Conservation (phyloP, 176 grass and related monocot species). For the Oryza brachyantha region DNA sequence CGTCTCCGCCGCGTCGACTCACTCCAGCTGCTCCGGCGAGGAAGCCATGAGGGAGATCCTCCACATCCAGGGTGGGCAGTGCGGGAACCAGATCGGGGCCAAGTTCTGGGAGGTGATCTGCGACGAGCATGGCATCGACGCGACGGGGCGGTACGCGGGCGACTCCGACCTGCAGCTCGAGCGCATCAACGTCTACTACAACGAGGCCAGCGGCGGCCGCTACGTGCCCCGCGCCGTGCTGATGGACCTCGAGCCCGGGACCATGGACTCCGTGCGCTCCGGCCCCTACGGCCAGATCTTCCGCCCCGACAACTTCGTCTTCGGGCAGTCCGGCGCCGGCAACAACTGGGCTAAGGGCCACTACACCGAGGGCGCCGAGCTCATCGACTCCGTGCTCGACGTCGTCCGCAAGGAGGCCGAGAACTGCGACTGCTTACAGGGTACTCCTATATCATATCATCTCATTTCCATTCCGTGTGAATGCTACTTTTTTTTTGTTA, state of each 20-base stretch:
- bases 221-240: slow-evolving; percentile 87
- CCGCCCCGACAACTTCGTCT: slow-evolving; percentile 97
- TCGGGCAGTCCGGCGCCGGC: slow-evolving; percentile 83
- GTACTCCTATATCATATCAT: no score
- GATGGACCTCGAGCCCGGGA: slow-evolving; percentile 94
- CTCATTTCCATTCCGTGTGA: background rate
- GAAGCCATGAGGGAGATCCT: slow-evolving; percentile 91
- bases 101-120: slow-evolving; percentile 99
- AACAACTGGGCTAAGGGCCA: slow-evolving; percentile 98
- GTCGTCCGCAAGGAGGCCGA: slow-evolving; percentile 98
- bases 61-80: slow-evolving; percentile 95
- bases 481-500: no score
- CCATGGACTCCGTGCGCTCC: slow-evolving; percentile 80
- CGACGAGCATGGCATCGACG: slow-evolving; percentile 93
- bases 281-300: slow-evolving; percentile 88
- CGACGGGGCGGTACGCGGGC: slow-evolving; percentile 67
- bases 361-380: slow-evolving; percentile 96
- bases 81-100: slow-evolving; percentile 99
- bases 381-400: slow-evolving; percentile 91
- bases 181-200: slow-evolving; percentile 98
- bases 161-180: slow-evolving; percentile 83
- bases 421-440: slow-evolving; percentile 94
- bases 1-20: background rate
- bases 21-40: no score
- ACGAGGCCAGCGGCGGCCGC: slow-evolving; percentile 73